Conservation (phyloP, 805 yeast species). For the Torulaspora indica region DNA sequence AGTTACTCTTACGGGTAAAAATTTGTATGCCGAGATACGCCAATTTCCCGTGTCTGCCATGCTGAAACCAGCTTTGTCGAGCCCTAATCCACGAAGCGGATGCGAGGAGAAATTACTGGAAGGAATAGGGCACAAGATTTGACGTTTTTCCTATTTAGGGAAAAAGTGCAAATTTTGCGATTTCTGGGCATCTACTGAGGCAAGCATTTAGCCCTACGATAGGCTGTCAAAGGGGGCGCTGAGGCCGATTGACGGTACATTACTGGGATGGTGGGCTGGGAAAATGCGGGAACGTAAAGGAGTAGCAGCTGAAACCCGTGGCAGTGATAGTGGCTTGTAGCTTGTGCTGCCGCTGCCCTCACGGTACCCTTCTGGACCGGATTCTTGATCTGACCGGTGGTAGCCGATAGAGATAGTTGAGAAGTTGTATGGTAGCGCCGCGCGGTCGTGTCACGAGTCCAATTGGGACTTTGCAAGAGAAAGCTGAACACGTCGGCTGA, state of each 20-base stretch:
- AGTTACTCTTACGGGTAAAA: conserved; percentile 6
- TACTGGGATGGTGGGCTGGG: neutral
- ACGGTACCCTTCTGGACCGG: neutral
- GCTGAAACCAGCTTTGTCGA: conserved; percentile 4
- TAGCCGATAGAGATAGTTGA: neutral
- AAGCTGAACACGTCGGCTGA: too few species aligned
- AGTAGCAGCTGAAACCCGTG: neutral
- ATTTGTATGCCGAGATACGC: conserved; percentile 1
- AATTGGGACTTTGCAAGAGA: too few species aligned
- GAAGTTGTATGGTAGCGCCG: neutral
- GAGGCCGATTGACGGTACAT: neutral
- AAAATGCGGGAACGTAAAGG: neutral
- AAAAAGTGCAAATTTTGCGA: conserved; percentile 3
- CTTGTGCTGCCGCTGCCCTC: neutral
- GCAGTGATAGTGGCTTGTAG: neutral
- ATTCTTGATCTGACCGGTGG: neutral
- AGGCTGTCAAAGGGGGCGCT: neutral
- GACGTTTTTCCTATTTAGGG: conserved; percentile 10
- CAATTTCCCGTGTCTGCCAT: conserved; percentile 1
- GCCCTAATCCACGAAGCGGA: conserved; percentile 4
- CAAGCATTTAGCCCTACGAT: conserved; percentile 7
- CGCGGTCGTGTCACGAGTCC: too few species aligned
- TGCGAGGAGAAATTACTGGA: neutral
- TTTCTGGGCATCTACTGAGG: conserved; percentile 1
- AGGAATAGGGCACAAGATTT: conserved; percentile 3